Conservation (phyloP, 257 asterid genomes). For the Vinca minor region DNA sequence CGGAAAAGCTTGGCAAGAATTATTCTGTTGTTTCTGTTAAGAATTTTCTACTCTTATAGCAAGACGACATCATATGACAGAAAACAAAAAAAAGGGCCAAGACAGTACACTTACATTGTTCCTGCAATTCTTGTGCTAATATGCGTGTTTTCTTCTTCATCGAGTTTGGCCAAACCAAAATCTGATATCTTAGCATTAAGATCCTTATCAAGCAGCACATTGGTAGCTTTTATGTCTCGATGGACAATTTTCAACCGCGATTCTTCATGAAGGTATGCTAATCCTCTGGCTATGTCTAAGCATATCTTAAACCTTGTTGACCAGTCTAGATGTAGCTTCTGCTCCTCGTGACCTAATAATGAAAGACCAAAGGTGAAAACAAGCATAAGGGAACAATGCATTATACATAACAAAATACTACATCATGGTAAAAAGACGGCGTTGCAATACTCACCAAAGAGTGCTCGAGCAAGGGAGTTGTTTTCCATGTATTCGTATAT, state of each 20-base stretch:
- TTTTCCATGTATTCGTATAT: slow-evolving; percentile 44
- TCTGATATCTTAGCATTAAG: slow-evolving; percentile 41
- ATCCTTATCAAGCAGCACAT: slow-evolving; percentile 39
- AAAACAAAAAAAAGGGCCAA: background rate
- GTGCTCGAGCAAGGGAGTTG: slow-evolving; percentile 40
- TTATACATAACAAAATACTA: background rate
- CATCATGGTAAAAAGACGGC: background rate
- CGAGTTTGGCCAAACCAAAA: slow-evolving; percentile 42
- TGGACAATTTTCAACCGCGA: slow-evolving; percentile 40
- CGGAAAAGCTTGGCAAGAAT: too few species aligned
- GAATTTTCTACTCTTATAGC: background rate
- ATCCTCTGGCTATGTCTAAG: slow-evolving; percentile 35
- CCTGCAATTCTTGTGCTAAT: slow-evolving; percentile 47
- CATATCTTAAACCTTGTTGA: slow-evolving; percentile 32
- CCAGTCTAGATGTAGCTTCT: slow-evolving; percentile 34
- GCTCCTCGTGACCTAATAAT: slow-evolving; percentile 22
- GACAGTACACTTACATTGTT: slow-evolving; percentile 25
- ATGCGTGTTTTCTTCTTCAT: slow-evolving; percentile 44
- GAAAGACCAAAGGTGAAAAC: slow-evolving; percentile 1
- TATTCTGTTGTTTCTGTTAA: background rate
- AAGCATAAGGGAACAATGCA: background rate
- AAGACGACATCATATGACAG: too few species aligned
- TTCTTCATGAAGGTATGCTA: slow-evolving; percentile 42
- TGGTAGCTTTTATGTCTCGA: slow-evolving; percentile 37
- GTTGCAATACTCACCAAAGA: slow-evolving; percentile 26